phyloP scores from a whole-genome alignment of 768 basidiomycete species.

The Suillus brevipes region DNA sequence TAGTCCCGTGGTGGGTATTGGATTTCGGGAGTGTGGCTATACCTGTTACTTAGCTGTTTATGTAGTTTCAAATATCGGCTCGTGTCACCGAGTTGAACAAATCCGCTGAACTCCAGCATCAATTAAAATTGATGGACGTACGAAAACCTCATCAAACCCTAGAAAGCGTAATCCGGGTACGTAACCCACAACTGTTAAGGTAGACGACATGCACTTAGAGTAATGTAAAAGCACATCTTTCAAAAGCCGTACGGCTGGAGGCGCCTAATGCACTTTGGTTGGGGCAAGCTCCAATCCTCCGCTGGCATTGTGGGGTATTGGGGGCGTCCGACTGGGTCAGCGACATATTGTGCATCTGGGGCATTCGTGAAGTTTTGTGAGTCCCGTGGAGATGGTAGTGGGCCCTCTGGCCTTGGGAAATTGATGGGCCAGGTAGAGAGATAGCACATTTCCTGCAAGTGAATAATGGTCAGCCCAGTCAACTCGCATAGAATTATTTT shows the following conservation, averaged over 20 bases:
- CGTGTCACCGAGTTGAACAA: too few relatives aligned
- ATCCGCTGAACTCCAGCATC: too few relatives aligned
- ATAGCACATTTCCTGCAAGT: constrained; percentile 26
- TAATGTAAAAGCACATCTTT: not conserved
- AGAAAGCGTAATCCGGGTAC: not conserved
- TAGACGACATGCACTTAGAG: not conserved
- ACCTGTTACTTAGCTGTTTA: too few relatives aligned
- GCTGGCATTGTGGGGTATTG: not conserved
- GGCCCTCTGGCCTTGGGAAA: not conserved
- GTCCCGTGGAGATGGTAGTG: not conserved
- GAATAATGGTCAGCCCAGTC: not conserved
- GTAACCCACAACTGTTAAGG: not conserved
- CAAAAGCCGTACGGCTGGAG: constrained; percentile 11
- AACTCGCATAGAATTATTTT: not conserved
- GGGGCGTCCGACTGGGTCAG: not conserved
- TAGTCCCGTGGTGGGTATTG: not conserved
- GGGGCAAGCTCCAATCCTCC: constrained; percentile 23
- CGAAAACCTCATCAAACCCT: not conserved
- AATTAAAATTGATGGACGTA: not conserved
- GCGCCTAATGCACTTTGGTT: constrained; percentile 22
- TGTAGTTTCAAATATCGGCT: too few relatives aligned
- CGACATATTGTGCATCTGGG: not conserved
- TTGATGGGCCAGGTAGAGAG: constrained; percentile 25
- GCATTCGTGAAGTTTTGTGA: not conserved
- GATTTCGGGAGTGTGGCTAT: not conserved